A percentile compares a stretch with the other conserved stretches of the same genome.
Evolutionary conservation across 371 early-diverging fungal species (phyloP).

Genomic region (Mortierella sp.): DNA sequence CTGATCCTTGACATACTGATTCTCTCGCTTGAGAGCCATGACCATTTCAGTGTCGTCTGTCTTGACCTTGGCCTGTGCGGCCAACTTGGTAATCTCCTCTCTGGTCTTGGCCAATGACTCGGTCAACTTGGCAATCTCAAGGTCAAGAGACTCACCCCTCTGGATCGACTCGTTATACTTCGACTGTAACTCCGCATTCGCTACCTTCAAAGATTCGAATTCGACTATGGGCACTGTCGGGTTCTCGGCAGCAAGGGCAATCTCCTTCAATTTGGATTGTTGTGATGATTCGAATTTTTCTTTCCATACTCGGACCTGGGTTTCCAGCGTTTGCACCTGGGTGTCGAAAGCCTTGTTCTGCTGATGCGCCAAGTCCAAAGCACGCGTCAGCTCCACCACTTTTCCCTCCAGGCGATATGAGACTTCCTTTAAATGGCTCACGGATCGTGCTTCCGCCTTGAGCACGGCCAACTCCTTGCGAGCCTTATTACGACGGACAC

Average conservation of each 20-base stretch:
- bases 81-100: slow-evolving; percentile 76
- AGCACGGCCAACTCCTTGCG: slow-evolving; percentile 65
- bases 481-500: slow-evolving; percentile 80
- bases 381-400: slow-evolving; percentile 94
- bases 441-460: slow-evolving; percentile 87
- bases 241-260: slow-evolving; percentile 60
- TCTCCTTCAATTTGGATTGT: slow-evolving; percentile 58
- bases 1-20: slow-evolving; percentile 52
- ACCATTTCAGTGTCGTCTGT: slow-evolving; percentile 53
- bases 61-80: slow-evolving; percentile 55
- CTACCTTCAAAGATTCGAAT: slow-evolving; percentile 63
- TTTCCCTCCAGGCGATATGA: slow-evolving; percentile 95
- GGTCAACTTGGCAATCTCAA: slow-evolving; percentile 70
- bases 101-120: slow-evolving; percentile 69
- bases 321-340: slow-evolving; percentile 70
- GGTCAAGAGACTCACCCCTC: slow-evolving; percentile 72
- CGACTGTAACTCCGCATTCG: slow-evolving; percentile 59
- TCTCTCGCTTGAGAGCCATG: slow-evolving; percentile 50
- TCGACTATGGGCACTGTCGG: slow-evolving; percentile 67
- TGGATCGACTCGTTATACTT: slow-evolving; percentile 59
- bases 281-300: slow-evolving; percentile 71
- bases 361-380: slow-evolving; percentile 73
- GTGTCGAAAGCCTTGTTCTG: slow-evolving; percentile 71
- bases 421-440: slow-evolving; percentile 90
- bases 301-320: slow-evolving; percentile 71